Base-by-base conservation (phyloP, 208 protist genomes). In the Leishmania lainsoni region DNA sequence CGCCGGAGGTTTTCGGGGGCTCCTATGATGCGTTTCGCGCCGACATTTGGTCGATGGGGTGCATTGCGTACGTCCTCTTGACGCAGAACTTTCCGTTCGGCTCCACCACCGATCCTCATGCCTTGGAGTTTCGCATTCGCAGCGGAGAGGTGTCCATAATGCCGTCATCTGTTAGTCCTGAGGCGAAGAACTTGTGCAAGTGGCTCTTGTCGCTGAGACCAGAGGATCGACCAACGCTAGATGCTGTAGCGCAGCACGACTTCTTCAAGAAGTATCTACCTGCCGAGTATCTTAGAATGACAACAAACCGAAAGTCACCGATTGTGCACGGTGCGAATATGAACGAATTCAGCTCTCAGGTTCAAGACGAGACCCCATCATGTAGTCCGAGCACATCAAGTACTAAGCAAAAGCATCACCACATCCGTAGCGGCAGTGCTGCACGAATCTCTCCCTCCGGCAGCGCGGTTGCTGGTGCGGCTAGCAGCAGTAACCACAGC, bases 31-130 rank as follows among this genome's bases (percentile, higher is more conserved):
- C 93, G 2, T 95, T 96, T 77, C 87, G 91, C 48, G 91, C 93
- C 22, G 95, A 98, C 81, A 93, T 98, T 51, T 98, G 95, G 95
- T 94, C 90, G 51, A 86, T 97, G 83, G 95, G 95, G 26, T 95
- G 92, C 65, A 96, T 98, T 80, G 80, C 92, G 4, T 98, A 95
- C 83, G 90, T 93, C 12, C 54, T 98, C 29, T 78, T 96, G 68
- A 97, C 95, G 42, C 81, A 92, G 74, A 91, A 92, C 76, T 98
- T 98, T 75, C 93, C 95, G 0, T 98, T 98, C 85, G 95, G 94
- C n/a, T 88, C 87, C 16, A 89, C 86, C 10, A 86, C 59, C 10
- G 91, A 95, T 68, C 89, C 86, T 6, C 65, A 84, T 20, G 85
- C 83, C 35, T 52, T 97, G 6, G 86, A 91, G 71, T 83, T 87